Conservation (phyloP, 345 rosid species). For the Salix suchowensis region DNA sequence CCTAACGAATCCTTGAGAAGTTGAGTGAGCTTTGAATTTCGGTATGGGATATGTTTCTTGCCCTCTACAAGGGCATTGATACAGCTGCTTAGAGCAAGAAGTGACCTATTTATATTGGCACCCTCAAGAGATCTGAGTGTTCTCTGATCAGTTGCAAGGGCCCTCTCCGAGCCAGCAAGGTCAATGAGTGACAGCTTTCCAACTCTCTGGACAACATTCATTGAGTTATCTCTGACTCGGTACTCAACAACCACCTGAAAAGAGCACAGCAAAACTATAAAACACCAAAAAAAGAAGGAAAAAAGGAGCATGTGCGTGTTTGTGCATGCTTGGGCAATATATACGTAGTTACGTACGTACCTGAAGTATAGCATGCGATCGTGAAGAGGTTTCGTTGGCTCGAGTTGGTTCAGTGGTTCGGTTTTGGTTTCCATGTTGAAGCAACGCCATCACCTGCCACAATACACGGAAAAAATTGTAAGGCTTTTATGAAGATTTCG, state of each 20-base stretch:
- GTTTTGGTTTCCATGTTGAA: slow-evolving; percentile 85
- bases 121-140: slow-evolving; percentile 89
- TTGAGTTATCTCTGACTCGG: slow-evolving; percentile 56
- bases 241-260: slow-evolving; percentile 74
- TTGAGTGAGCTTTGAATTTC: slow-evolving; percentile 95
- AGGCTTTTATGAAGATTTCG: neutral
- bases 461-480: slow-evolving; percentile 11
- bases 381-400: slow-evolving; percentile 88
- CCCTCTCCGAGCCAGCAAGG: slow-evolving; percentile 99
- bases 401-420: slow-evolving; percentile 96
- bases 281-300: neutral
- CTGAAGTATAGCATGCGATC: slow-evolving; percentile 97
- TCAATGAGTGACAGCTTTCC: slow-evolving; percentile 92
- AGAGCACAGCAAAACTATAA: neutral
- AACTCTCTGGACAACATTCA: slow-evolving; percentile 53
- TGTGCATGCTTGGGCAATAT: too few species aligned
- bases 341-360: slow-evolving; percentile 30
- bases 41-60: slow-evolving; percentile 82
- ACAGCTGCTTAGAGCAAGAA: slow-evolving; percentile 90
- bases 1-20: slow-evolving; percentile 92
- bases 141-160: slow-evolving; percentile 86
- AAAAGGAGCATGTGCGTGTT: neutral
- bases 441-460: slow-evolving; percentile 83
- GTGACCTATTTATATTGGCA: slow-evolving; percentile 90
- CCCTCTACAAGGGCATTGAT: slow-evolving; percentile 96